Evolutionary conservation across 192 early-diverging fungal genomes (phyloP).

Genomic region (Chytriomyces sp.): DNA sequence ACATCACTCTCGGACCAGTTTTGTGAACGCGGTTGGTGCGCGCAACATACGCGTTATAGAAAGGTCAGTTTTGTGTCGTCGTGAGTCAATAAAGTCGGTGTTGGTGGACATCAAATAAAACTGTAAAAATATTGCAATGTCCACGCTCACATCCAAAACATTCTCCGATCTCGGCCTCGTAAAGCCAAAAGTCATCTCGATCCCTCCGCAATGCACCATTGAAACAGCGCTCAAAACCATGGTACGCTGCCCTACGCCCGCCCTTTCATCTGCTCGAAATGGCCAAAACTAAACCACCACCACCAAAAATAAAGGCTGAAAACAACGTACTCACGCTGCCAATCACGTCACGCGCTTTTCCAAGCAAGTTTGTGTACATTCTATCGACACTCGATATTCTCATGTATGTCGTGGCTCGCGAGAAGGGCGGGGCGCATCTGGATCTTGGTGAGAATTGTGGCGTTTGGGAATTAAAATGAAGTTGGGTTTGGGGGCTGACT

Average conservation of each 20-base stretch:
- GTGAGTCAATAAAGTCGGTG: no score
- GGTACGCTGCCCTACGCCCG: conserved; percentile 6
- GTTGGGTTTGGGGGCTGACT: no score
- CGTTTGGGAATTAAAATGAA: no score
- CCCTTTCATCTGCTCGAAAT: neutral
- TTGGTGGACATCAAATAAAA: no score
- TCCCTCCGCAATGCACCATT: conserved; percentile 54
- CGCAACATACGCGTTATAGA: no score
- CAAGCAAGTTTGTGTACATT: conserved; percentile 51
- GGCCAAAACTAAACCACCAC: no score
- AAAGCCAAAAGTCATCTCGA: conserved; percentile 31
- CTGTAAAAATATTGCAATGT: no score
- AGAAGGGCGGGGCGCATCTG: conserved; percentile 1
- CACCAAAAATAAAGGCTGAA: conserved; percentile 22
- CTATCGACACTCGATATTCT: conserved; percentile 63
- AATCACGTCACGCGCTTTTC: conserved; percentile 55
- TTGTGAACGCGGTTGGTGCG: no score
- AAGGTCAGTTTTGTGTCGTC: no score
- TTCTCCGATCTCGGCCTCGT: conserved; percentile 33
- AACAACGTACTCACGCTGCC: conserved; percentile 62
- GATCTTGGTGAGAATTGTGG: conserved; percentile 6
- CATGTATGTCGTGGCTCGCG: conserved; percentile 21
- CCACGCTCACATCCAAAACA: conserved; percentile 16
- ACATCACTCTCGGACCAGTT: no score
- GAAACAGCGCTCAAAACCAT: conserved; percentile 53